Percentiles rank a stretch among this genome's conserved stretches.
phyloP scores from a whole-genome alignment of 345 rosid genomes.

The Arabis alpina region DNA sequence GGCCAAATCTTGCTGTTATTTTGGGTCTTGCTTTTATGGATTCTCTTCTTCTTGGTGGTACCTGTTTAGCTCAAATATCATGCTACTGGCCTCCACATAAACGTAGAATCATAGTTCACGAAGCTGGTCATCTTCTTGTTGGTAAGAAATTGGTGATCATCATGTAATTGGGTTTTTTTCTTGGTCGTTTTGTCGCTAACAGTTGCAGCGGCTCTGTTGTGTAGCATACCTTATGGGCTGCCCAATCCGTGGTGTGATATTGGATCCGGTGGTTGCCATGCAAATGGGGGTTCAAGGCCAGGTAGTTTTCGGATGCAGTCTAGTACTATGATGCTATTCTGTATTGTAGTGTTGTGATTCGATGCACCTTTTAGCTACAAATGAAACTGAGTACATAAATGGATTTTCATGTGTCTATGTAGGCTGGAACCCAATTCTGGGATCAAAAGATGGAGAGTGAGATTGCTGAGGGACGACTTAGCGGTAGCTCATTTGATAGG shows the following conservation, averaged over 20 bases:
- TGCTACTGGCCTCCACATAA: constrained; percentile 91
- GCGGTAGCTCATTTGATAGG: constrained; percentile 86
- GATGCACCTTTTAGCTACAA: constrained; percentile 19
- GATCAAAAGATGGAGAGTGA: constrained; percentile 87
- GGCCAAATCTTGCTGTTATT: constrained; percentile 68
- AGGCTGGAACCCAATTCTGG: constrained; percentile 99
- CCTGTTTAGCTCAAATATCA: constrained; percentile 82
- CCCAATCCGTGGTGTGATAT: constrained; percentile 92
- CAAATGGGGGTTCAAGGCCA: constrained; percentile 97
- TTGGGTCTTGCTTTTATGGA: constrained; percentile 76
- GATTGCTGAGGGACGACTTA: constrained; percentile 79
- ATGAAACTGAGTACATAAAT: not conserved
- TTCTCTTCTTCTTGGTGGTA: constrained; percentile 79
- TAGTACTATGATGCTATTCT: not conserved
- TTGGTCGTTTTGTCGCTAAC: constrained; percentile 12
- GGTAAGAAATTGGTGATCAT: constrained; percentile 50
- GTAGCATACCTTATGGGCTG: constrained; percentile 96
- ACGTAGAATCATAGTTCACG: constrained; percentile 88
- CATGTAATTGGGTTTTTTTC: not conserved
- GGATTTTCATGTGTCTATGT: constrained; percentile 18
- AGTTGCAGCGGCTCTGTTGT: constrained; percentile 22
- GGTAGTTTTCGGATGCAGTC: constrained; percentile 48
- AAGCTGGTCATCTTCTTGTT: constrained; percentile 89
- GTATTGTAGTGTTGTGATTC: constrained; percentile 2
- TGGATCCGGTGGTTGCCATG: constrained; percentile 88